Evolutionary conservation across 2,329 filamentous ascomycete species (phyloP), one percentile per base, ranked within the genome.

Genomic region (Botrytis galanthina): DNA sequence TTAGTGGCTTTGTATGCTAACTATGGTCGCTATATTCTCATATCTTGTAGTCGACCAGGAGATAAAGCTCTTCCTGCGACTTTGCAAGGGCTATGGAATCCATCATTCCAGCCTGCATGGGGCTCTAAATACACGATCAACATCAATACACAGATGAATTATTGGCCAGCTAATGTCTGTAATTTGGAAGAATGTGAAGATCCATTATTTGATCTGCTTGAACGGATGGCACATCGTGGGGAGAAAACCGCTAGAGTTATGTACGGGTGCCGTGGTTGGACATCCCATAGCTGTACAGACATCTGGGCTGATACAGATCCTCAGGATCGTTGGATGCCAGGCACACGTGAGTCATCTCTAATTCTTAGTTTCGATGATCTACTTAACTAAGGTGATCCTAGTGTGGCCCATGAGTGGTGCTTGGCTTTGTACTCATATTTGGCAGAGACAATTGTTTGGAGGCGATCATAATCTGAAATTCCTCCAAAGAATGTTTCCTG

Each of bases 61-160:
- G 32, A 73, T 42, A 78, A 78, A 68, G 73, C 77, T 18, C 78
- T 85, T 7, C 84, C 84, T 7, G 83, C 84, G 1, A 85, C 82
- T 60, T 81, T 85, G 0, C 84, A 86, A 75, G 84, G 84, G 0
- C 81, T 86, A 48, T 85, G 83, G 84, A 85, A 84, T 67, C 78
- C 81, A 0, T 80, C 80, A 8, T 84, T 84, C 72, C 76, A 81
- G 16, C 83, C 83, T 9, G 79, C 83, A 0, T 87, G 85, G 85
- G 84, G 84, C 5, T 83, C 81, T 37, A 86, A 85, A 74, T 86
- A 83, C 73, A 87, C 85, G 0, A 84, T 87, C 75, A 86, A 87
- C 74, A 85, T 87, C 77, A 87, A 87, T 60, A 79, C 83, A 0
- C 82, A 87, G 77, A 87, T 87, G 86, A 87, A 87, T 75, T 87